Percentiles rank a stretch among this genome's conserved stretches.
Evolutionary conservation across 768 basidiomycete genomes (phyloP).

Genomic region (Daedaleopsis sinensis): DNA sequence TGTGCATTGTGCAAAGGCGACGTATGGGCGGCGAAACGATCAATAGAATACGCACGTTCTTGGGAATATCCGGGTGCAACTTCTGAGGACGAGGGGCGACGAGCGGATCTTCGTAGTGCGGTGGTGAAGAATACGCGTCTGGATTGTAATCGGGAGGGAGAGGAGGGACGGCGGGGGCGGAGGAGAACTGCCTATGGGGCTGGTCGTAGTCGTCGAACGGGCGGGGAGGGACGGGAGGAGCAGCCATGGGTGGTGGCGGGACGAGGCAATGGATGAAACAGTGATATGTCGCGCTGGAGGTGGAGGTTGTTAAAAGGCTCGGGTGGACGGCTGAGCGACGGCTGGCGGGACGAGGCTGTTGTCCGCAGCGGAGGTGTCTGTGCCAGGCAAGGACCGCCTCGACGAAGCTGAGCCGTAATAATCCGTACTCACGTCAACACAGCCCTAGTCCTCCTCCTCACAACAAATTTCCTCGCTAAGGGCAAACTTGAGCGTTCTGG

Average conservation of each 20-base stretch:
- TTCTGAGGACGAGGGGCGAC: slow-evolving; percentile 70
- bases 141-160: slow-evolving; percentile 44
- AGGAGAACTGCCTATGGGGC: not conserved
- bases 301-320: no score
- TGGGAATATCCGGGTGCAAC: slow-evolving; percentile 59
- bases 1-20: slow-evolving; percentile 18
- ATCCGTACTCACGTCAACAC: no score
- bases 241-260: slow-evolving; percentile 18
- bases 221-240: slow-evolving; percentile 32
- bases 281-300: no score
- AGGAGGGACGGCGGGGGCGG: slow-evolving; percentile 53
- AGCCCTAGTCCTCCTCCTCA: no score
- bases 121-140: slow-evolving; percentile 39
- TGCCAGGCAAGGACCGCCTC: no score
- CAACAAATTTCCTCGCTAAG: no score
- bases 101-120: slow-evolving; percentile 57
- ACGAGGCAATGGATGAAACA: not conserved
- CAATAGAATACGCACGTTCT: slow-evolving; percentile 54
- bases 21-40: slow-evolving; percentile 8
- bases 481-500: no score
- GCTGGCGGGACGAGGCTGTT: no score
- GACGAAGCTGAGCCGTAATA: no score
- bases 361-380: no score
- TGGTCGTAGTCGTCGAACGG: slow-evolving; percentile 29
- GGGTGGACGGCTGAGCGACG: no score